Evolutionary conservation across 2,329 filamentous ascomycete genomes (phyloP).

Genomic region (Aschersonia sp.): DNA sequence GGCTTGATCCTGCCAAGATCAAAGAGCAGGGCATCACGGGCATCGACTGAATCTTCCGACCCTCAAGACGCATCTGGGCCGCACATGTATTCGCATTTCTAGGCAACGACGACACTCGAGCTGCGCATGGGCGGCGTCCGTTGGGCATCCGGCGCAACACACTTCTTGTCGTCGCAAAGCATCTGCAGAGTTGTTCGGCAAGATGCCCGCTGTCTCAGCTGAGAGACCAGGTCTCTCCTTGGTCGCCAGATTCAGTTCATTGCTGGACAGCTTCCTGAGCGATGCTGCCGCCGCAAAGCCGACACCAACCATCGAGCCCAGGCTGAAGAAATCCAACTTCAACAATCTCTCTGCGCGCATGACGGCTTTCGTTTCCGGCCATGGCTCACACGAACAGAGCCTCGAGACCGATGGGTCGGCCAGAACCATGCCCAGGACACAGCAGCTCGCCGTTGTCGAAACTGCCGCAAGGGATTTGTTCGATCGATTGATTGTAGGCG

Average conservation of each 20-base stretch:
- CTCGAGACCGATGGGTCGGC: constrained; percentile 5
- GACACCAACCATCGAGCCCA: constrained; percentile 52
- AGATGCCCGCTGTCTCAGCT: constrained; percentile 34
- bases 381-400: constrained; percentile 3
- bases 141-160: background rate
- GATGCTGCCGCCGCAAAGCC: constrained; percentile 46
- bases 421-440: constrained; percentile 19
- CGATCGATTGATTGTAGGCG: constrained; percentile 58
- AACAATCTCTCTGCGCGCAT: constrained; percentile 31
- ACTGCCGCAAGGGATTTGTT: constrained; percentile 72
- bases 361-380: constrained; percentile 15
- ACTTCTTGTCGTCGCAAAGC: background rate
- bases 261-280: constrained; percentile 42
- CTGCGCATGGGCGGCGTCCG: too few species aligned
- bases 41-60: too few species aligned
- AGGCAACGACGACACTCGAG: background rate
- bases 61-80: too few species aligned
- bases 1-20: too few species aligned
- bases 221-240: constrained; percentile 33
- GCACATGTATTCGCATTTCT: too few species aligned
- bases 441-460: constrained; percentile 61
- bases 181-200: constrained; percentile 5
- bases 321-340: constrained; percentile 56
- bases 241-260: constrained; percentile 35
- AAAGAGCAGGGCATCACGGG: too few species aligned